Evolutionary conservation across 2,329 filamentous ascomycete species (phyloP), one percentile per base, ranked within the genome.

Genomic region (Stachybotrys chartarum): DNA sequence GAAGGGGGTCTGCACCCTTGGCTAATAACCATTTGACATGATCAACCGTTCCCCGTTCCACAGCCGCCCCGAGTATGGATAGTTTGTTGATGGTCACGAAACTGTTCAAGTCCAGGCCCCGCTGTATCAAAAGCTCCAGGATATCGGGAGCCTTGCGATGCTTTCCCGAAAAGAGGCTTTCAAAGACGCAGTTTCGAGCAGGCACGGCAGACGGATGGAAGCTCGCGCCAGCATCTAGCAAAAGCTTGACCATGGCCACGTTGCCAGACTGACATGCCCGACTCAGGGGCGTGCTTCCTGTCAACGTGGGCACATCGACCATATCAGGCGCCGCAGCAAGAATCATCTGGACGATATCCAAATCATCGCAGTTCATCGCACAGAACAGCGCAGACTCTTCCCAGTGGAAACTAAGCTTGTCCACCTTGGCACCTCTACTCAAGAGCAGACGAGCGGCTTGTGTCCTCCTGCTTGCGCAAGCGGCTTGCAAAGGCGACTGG

Each of bases 141-240:
- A 59, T 52, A 35, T 57, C 58, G 17, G 54, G 51, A 11, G 24
- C n/a, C n/a, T 51, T 42, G 35, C 35, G 8, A 14, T 42, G 35
- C 10, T 42, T 42, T 3, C 35, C 35, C 10, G 35, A 49, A 17
- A 64, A 54, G 3, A 58, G 50, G 17, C 51, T 53, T 3, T 50
- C 54, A 12, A 46, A 50, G 32, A 61, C 55, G 46, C 61, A 60
- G 3, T 60, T 60, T 8, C 30, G 35, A 17, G 57, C 57, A 7
- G 18, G 44, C 2, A 18, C 18, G 18, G 58, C 55, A 6, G 30
- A 24, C n/a, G 31, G 46, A 14, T 44, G 52, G 3, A 61, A 48
- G 17, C 60, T 55, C 4, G 64, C 64, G 11, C 62, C 63, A 3
- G 54, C 56, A 10, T 61, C 50, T 24, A 66, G 58, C 3, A 66